phyloP scores from a whole-genome alignment of 2,329 filamentous ascomycete species.

The Fusarium vanettenii region DNA sequence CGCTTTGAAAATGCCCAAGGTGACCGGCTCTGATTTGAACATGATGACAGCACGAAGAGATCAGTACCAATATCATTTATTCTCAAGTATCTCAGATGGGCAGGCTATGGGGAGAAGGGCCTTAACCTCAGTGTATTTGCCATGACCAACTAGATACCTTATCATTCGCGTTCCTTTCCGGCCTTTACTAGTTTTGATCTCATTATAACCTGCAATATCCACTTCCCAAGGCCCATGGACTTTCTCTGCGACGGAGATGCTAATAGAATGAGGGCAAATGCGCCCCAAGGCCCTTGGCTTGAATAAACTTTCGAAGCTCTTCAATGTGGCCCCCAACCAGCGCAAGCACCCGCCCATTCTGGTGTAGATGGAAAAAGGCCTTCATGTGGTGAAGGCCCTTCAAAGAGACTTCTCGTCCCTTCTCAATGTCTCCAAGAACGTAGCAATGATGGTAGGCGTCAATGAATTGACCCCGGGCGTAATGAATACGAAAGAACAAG shows the following conservation, averaged over 20 bases:
- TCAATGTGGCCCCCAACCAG: not conserved
- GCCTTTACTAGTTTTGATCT: not conserved
- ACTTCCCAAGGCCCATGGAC: not conserved
- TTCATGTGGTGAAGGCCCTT: not conserved
- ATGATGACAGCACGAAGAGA: not conserved
- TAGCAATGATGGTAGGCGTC: not conserved
- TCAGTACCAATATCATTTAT: not conserved
- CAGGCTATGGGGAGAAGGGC: too few relatives aligned
- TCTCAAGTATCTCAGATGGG: too few relatives aligned
- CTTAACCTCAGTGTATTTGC: not conserved
- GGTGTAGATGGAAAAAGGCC: not conserved
- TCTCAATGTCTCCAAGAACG: not conserved
- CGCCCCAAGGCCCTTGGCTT: not conserved
- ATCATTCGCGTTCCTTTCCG: not conserved
- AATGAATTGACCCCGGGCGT: not conserved
- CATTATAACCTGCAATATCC: not conserved
- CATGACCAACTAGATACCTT: not conserved
- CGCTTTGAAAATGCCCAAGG: too few relatives aligned
- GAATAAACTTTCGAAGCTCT: not conserved
- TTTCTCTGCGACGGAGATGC: too few relatives aligned
- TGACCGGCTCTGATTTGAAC: not conserved
- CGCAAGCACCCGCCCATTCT: not conserved
- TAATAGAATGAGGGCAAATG: not conserved
- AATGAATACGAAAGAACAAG: not conserved
- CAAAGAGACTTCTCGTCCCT: not conserved